Evolutionary conservation across 1,284 basidiomycete species (phyloP).

Genomic region (Fomitiporia mediterranea): DNA sequence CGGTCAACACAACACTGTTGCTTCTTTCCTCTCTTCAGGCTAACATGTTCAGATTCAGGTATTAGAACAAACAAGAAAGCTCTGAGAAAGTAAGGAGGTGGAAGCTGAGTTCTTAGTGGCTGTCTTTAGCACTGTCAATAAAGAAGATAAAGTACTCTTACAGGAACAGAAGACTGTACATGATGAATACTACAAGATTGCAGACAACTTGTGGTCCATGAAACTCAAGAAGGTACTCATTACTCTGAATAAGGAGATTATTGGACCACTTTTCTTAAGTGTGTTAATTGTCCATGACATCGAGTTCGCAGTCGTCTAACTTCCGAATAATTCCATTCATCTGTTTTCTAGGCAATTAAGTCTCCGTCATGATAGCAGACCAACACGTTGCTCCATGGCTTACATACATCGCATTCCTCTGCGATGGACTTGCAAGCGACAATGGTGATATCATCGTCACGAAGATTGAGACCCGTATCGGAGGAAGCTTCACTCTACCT

Average conservation of each 20-base stretch:
- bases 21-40: slow-evolving; percentile 47
- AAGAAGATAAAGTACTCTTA: slow-evolving; percentile 35
- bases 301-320: neutral
- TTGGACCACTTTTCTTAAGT: slow-evolving; percentile 73
- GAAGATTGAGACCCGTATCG: slow-evolving; percentile 50
- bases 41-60: slow-evolving; percentile 43
- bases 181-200: slow-evolving; percentile 34
- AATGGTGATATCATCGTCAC: slow-evolving; percentile 44
- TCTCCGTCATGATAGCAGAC: slow-evolving; percentile 79
- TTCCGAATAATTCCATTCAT: neutral
- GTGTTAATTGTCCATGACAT: no score
- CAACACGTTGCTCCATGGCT: slow-evolving; percentile 80
- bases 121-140: slow-evolving; percentile 43
- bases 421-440: slow-evolving; percentile 46
- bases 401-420: slow-evolving; percentile 53
- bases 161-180: slow-evolving; percentile 29
- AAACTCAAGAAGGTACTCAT: slow-evolving; percentile 41
- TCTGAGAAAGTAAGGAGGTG: slow-evolving; percentile 52
- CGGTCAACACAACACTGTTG: slow-evolving; percentile 50
- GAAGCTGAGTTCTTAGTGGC: slow-evolving; percentile 41
- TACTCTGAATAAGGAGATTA: slow-evolving; percentile 53
- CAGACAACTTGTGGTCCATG: slow-evolving; percentile 39
- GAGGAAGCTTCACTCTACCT: slow-evolving; percentile 40
- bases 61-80: slow-evolving; percentile 55
- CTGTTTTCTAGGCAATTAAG: slow-evolving; percentile 69